Evolutionary conservation across 208 protist species (phyloP).

Genomic region (Phytomonas francai): DNA sequence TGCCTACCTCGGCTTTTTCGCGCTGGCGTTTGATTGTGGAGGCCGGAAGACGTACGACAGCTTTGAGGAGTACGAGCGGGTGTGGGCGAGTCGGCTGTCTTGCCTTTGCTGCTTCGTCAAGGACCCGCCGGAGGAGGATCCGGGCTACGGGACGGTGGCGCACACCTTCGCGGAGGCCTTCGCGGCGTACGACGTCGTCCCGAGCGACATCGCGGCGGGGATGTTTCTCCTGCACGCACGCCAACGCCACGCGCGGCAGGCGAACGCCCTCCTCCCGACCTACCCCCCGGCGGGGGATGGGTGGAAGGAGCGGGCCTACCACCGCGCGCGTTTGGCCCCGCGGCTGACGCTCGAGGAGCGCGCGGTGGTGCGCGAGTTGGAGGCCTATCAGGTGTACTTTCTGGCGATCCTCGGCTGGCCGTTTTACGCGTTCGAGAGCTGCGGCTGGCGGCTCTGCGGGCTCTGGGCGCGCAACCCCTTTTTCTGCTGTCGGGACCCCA

Average conservation of each 20-base stretch:
- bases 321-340: slow-evolving; percentile 38
- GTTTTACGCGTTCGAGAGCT: slow-evolving; percentile 64
- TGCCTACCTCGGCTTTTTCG: slow-evolving; percentile 32
- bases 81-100: slow-evolving; percentile 57
- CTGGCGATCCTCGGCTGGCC: slow-evolving; percentile 71
- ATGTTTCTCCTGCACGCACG: slow-evolving; percentile 73
- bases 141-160: slow-evolving; percentile 50
- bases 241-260: slow-evolving; percentile 34
- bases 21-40: slow-evolving; percentile 40
- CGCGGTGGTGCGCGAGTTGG: slow-evolving; percentile 30
- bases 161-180: slow-evolving; percentile 64
- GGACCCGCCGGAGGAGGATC: slow-evolving; percentile 18
- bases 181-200: slow-evolving; percentile 76
- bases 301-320: slow-evolving; percentile 31
- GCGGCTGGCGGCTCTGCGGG: slow-evolving; percentile 51
- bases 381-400: slow-evolving; percentile 66
- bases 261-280: slow-evolving; percentile 16
- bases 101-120: slow-evolving; percentile 48
- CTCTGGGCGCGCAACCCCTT: background rate
- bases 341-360: slow-evolving; percentile 29
- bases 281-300: slow-evolving; percentile 22
- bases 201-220: slow-evolving; percentile 76
- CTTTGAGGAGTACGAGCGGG: slow-evolving; percentile 48
- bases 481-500: background rate
- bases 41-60: slow-evolving; percentile 27